Evolutionary conservation across 1,139 yeast species (phyloP).

Genomic region (Diutina mesorugosa): DNA sequence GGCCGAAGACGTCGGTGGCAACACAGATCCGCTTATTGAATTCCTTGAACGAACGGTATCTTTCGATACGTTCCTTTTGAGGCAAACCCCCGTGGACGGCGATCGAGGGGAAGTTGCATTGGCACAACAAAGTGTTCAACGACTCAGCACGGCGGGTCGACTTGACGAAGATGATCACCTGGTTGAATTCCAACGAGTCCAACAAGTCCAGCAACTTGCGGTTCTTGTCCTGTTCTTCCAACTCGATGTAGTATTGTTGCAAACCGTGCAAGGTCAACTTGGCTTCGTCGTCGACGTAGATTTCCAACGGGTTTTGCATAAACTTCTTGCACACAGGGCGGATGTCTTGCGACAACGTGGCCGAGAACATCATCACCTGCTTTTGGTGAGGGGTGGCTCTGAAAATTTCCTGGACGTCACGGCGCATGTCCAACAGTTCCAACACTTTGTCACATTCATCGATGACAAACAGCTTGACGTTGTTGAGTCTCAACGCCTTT

Average conservation of each 20-base stretch:
- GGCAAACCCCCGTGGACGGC: constrained; percentile 94
- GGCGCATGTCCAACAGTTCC: constrained; percentile 89
- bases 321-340: constrained; percentile 96
- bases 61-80: constrained; percentile 96
- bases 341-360: constrained; percentile 87
- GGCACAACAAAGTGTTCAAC: constrained; percentile 78
- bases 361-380: constrained; percentile 99
- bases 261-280: constrained; percentile 95
- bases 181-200: constrained; percentile 93
- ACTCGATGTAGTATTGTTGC: constrained; percentile 89
- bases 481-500: constrained; percentile 74
- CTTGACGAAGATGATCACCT: constrained; percentile 92
- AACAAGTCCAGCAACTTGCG: constrained; percentile 83
- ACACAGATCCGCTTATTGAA: constrained; percentile 98
- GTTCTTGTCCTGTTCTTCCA: constrained; percentile 88
- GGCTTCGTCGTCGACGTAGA: constrained; percentile 95
- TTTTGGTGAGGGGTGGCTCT: constrained; percentile 96
- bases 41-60: constrained; percentile 93
- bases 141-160: constrained; percentile 89
- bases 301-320: constrained; percentile 96
- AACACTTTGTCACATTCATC: constrained; percentile 98
- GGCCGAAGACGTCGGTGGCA: constrained; percentile 95
- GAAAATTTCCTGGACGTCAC: constrained; percentile 97
- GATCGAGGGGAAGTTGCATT: constrained; percentile 93
- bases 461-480: constrained; percentile 87